Evolutionary conservation across 2,329 filamentous ascomycete genomes (phyloP).

Genomic region (Thelonectria olida): DNA sequence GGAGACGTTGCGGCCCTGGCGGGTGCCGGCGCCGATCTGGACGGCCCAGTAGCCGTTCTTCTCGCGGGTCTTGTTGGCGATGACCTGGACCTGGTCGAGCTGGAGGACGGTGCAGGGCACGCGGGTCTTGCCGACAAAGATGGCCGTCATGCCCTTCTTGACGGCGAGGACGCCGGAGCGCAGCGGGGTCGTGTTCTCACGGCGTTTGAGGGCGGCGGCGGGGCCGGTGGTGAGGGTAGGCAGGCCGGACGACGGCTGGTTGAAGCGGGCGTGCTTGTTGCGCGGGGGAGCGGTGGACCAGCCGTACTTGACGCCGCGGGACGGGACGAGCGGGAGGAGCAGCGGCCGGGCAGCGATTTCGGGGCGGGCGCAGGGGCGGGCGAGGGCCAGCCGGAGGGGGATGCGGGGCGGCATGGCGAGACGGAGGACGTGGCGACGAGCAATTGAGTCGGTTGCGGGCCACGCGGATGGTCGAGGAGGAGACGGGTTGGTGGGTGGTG

Average conservation of each 20-base stretch:
- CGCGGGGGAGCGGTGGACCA: constrained; percentile 66
- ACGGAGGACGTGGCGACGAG: constrained; percentile 17
- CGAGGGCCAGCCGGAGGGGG: constrained; percentile 54
- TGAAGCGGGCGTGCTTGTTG: constrained; percentile 67
- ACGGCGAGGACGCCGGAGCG: constrained; percentile 85
- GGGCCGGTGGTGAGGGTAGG: constrained; percentile 66
- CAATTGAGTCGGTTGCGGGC: constrained; percentile 28
- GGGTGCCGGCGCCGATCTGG: constrained; percentile 83
- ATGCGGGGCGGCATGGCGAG: constrained; percentile 55
- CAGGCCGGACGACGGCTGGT: constrained; percentile 65
- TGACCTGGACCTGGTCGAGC: constrained; percentile 89
- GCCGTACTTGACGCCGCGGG: constrained; percentile 65
- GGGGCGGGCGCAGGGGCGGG: constrained; percentile 46
- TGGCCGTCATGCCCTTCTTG: constrained; percentile 96
- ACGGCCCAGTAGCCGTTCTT: constrained; percentile 94
- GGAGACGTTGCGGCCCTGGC: constrained; percentile 79
- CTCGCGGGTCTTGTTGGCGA: constrained; percentile 83
- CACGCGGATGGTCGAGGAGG: constrained; percentile 12
- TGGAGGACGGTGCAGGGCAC: constrained; percentile 92
- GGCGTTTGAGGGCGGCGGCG: constrained; percentile 68
- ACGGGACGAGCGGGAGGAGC: constrained; percentile 56
- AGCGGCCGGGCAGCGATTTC: constrained; percentile 47
- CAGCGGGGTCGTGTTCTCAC: constrained; percentile 66
- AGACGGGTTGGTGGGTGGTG: no score
- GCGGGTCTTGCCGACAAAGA: constrained; percentile 82